Conservation (phyloP, 2,329 filamentous ascomycete genomes). For the Alternaria viburni region DNA sequence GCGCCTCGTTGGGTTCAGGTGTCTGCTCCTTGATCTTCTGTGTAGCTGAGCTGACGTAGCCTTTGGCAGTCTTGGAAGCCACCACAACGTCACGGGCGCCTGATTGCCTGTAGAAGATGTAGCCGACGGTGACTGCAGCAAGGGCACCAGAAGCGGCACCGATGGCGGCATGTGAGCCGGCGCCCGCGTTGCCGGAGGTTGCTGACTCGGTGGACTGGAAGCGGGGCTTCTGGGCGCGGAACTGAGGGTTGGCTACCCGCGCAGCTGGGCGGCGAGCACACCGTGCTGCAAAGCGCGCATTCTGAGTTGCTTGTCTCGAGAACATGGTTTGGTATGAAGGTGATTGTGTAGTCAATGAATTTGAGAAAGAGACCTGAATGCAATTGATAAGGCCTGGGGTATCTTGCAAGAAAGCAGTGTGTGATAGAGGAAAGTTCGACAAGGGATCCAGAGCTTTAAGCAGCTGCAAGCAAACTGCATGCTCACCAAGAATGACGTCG, state of each 20-base stretch:
- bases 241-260: constrained; percentile 31
- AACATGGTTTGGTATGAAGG: constrained; percentile 14
- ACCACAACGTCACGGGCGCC: constrained; percentile 57
- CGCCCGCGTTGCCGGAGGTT: constrained; percentile 26
- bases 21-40: constrained; percentile 67
- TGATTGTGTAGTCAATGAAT: constrained; percentile 7
- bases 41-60: constrained; percentile 65
- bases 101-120: constrained; percentile 62
- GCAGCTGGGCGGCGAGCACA: constrained; percentile 36
- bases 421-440: background rate
- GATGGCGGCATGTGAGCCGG: constrained; percentile 50
- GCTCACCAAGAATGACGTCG: constrained; percentile 10
- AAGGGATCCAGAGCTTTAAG: constrained; percentile 12
- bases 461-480: constrained; percentile 4
- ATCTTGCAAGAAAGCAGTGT: constrained; percentile 3
- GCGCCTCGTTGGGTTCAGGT: constrained; percentile 70
- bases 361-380: background rate
- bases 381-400: constrained; percentile 10
- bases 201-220: constrained; percentile 43
- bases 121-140: constrained; percentile 56
- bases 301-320: constrained; percentile 42
- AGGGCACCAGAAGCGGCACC: constrained; percentile 59
- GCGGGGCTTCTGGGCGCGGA: constrained; percentile 38
- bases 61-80: constrained; percentile 62
- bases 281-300: constrained; percentile 38